phyloP scores from a whole-genome alignment of 805 yeast species.

The Hanseniaspora thailandica region DNA sequence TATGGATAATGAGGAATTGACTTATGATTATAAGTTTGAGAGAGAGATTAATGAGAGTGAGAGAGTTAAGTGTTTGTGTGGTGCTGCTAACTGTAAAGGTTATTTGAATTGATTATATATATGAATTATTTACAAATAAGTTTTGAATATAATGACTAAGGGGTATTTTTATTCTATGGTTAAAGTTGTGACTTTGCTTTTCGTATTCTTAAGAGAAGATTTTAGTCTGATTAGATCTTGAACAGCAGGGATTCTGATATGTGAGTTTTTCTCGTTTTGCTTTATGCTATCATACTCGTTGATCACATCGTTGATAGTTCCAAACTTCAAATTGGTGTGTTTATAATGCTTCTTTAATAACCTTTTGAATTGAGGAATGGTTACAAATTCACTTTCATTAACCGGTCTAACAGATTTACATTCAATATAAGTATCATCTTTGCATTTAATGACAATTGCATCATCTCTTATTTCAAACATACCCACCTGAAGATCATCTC shows the following conservation, averaged over 20 bases:
- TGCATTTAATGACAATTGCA: not conserved
- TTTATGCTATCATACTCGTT: not conserved
- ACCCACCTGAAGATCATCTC: not conserved
- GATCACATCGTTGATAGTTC: not conserved
- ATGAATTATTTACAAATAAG: not conserved
- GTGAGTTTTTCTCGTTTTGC: not conserved
- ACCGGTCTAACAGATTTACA: not conserved
- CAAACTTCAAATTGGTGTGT: not conserved
- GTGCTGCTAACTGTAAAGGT: slow-evolving; percentile 90
- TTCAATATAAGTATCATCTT: not conserved
- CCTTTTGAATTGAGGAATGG: not conserved
- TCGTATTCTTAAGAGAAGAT: not conserved
- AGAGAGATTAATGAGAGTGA: slow-evolving; percentile 80
- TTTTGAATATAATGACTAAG: too few species aligned
- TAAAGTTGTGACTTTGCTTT: not conserved
- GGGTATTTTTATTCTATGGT: too few species aligned
- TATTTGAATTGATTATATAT: slow-evolving; percentile 47
- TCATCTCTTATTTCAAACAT: not conserved
- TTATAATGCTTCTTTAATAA: slow-evolving; percentile 3
- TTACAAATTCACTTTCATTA: not conserved
- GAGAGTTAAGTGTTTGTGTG: slow-evolving; percentile 84
- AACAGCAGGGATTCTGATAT: not conserved
- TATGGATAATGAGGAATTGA: slow-evolving; percentile 78
- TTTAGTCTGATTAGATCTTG: not conserved
- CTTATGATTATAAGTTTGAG: slow-evolving; percentile 93